Base-by-base conservation (phyloP, 2,329 filamentous ascomycete genomes). In the Colletotrichum euphorbiae region DNA sequence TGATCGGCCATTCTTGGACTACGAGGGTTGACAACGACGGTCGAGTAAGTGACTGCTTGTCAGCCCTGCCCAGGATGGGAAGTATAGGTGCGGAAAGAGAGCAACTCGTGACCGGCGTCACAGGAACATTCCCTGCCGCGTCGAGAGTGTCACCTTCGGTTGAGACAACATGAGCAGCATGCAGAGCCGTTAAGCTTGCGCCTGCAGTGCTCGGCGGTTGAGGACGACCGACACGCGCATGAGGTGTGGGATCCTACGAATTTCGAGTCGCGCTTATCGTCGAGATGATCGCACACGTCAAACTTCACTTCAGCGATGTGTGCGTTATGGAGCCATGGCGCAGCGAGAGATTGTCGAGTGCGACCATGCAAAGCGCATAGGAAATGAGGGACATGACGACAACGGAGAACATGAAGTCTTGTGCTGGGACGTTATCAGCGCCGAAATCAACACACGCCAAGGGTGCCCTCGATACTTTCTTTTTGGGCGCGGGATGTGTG, bases 341-440 rank as follows among this genome's bases (percentile, higher is more conserved):
- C 38, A 9, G 17, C n/a, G 45, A 45, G 66, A 68, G 66, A 68
- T 51, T 68, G 50, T 68, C 61, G 59, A 45, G 31, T 68, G 66
- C 54, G 66, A 68, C 55, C 17, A 60, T 54, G 65, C 58, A 12
- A 50, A 21, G 31, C 13, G 38, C 12, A 33, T 42, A 43, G 58
- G 58, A 62, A 51, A 62, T 62, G 50, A 57, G 4, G 21, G 13
- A 19, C 50, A 40, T 6, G 21, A 17, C 13, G 4, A 13, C 19
- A 7, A 61, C 17, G 56, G 24, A 19, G 51, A 40, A 38, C 1
- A n/a, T 19, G 9, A 46, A 33, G 43, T 3, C n/a, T 21, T 13
- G 21, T 8, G 21, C 24, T 6, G 43, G 21, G 36, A 54, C 56
- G 40, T 66, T 56, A 56, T 50, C 58, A 15, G 40, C 15, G 24